phyloP scores from a whole-genome alignment of 2,329 filamentous ascomycete species.

The Hortaea sp. region DNA sequence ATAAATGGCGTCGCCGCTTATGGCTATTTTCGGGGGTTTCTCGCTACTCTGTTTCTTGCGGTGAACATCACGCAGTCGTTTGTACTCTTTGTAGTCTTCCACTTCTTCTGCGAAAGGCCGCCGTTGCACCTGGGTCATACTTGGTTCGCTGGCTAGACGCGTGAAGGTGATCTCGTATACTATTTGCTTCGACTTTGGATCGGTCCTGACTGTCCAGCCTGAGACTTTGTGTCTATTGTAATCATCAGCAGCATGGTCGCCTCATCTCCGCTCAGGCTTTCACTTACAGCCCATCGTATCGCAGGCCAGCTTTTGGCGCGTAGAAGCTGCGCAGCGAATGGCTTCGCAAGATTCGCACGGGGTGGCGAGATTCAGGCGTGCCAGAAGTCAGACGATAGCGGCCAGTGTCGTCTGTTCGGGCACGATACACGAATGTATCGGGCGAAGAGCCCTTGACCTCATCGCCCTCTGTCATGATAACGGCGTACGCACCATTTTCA shows the following conservation, averaged over 20 bases:
- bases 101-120: conserved; percentile 35
- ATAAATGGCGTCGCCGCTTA: background rate
- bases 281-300: conserved; percentile 41
- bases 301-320: conserved; percentile 36
- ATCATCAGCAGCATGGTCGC: background rate
- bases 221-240: conserved; percentile 25
- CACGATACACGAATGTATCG: conserved; percentile 33
- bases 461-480: conserved; percentile 31
- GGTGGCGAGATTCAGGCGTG: conserved; percentile 29
- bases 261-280: background rate
- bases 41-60: background rate
- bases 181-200: conserved; percentile 16
- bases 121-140: conserved; percentile 28
- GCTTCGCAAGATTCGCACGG: conserved; percentile 35
- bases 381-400: conserved; percentile 35
- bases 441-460: conserved; percentile 28
- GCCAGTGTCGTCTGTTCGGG: conserved; percentile 30
- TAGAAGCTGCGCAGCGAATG: conserved; percentile 35
- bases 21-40: background rate
- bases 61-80: conserved; percentile 24
- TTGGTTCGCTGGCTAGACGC: conserved; percentile 19
- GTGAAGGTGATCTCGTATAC: conserved; percentile 32
- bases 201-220: conserved; percentile 32
- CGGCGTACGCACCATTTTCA: conserved; percentile 34
- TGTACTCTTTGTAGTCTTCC: conserved; percentile 41